Base-by-base conservation (phyloP, 768 basidiomycete species). In the Lepiota venenata region DNA sequence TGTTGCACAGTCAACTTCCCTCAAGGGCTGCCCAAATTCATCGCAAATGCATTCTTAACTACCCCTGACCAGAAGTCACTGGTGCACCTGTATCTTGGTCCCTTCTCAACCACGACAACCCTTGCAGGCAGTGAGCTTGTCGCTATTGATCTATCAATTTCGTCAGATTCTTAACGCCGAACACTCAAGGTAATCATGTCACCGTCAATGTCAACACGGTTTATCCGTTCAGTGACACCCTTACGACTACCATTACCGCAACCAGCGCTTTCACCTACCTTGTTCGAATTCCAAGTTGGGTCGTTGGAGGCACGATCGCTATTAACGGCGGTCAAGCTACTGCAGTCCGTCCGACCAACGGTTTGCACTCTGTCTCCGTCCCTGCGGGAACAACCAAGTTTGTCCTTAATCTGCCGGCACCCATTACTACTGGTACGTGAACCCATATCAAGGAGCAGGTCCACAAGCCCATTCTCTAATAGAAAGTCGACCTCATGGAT, bases 1-100 rank as follows among this genome's bases (percentile, higher is more conserved):
- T 79, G 78, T 56, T 80, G 79, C 64, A 79, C 78, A 1, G 80
- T 80, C 47, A 79, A 80, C 55, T 73, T 75, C 54, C 79, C 79
- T 20, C 79, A 81, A 61, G 78, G 76, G 25, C 80, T 75, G 74
- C 79, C 79, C 1, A 81, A 80, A 56, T 80, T 81, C 61, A 71
- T 80, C 50, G 69, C 74, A 18, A 79, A 78, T 61, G 71, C 79
- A 4, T 81, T 82, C 61, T 63, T 81, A 12, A 73, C 70, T 0
- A 76, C 74, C n/a, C 69, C 75, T 14, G 74, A 79, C 62, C 61
- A 69, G 52, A 55, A 63, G n/a, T 75, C 75, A 0, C 68, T 80
- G 4, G 74, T 78, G 5, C 78, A 80, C 20, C 58, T 77, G 12
- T 79, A 78, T 57, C 66, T 80, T 9, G 79, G 78, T 5, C 79